These are phyloP conservation scores for Ascomycota sp. DNA, from an alignment of 2,329 filamentous ascomycete species.

Conservation along the genomic window DNA sequence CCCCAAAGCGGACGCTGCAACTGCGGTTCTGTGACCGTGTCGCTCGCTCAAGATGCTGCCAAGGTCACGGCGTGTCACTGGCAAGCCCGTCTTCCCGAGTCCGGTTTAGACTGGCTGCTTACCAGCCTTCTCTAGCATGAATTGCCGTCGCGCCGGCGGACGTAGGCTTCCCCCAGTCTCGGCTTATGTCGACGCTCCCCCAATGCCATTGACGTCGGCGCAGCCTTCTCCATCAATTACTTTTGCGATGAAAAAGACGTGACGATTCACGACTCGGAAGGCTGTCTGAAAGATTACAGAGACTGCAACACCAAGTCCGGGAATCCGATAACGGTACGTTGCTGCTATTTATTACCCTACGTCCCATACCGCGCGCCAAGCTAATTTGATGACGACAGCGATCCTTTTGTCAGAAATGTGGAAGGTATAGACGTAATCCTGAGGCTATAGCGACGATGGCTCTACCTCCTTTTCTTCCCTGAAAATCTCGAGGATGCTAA, in stretches of 20 bases:
- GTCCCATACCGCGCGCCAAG: not conserved
- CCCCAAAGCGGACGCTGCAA: not conserved
- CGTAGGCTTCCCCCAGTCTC: not conserved
- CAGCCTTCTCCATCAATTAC: not conserved
- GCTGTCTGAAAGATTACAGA: not conserved
- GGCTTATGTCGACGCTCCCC: too few relatives aligned
- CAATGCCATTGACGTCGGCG: not conserved
- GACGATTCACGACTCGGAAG: not conserved
- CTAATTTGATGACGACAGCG: not conserved
- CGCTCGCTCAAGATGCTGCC: not conserved
- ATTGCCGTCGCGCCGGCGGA: not conserved
- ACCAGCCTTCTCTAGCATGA: not conserved
- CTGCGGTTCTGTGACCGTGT: not conserved
- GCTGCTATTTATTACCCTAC: too few relatives aligned
- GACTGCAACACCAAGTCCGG: not conserved
- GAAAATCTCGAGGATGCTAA: not conserved
- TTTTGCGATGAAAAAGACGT: not conserved
- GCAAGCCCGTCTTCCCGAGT: not conserved
- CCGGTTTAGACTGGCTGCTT: not conserved
- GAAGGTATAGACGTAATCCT: not conserved
- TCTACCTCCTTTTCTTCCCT: not conserved
- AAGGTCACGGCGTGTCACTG: not conserved
- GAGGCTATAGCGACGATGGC: not conserved
- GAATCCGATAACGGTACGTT: not conserved
- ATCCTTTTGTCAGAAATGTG: not conserved